Percentiles rank a stretch among this genome's conserved stretches.
phyloP scores from a whole-genome alignment of 352 stramenopile genomes.

The Globisporangium spiculum region DNA sequence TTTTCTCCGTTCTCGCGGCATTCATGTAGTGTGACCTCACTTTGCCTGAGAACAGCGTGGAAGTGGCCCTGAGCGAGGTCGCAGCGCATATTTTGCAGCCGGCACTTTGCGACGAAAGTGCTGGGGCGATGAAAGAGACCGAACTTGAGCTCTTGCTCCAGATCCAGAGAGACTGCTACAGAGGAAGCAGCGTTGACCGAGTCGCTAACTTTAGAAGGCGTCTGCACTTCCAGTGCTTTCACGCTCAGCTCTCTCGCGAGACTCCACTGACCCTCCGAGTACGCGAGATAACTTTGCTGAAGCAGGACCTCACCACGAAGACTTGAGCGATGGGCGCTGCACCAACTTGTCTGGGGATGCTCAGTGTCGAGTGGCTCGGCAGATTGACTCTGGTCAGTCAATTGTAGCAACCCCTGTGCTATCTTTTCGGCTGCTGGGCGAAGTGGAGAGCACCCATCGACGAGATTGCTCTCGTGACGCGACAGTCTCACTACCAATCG shows the following conservation, averaged over 20 bases:
- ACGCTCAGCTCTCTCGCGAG: conserved; percentile 22
- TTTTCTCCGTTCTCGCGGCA: conserved; percentile 33
- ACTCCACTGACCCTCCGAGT: conserved; percentile 34
- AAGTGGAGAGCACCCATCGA: conserved; percentile 20
- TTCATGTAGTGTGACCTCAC: conserved; percentile 36
- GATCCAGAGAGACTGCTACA: conserved; percentile 8
- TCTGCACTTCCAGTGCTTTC: conserved; percentile 22
- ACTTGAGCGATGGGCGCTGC: not conserved
- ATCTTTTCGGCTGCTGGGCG: conserved; percentile 32
- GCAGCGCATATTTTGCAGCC: conserved; percentile 35
- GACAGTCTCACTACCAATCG: conserved; percentile 28
- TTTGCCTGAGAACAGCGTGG: conserved; percentile 25
- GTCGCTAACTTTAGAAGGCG: not conserved
- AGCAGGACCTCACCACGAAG: conserved; percentile 35
- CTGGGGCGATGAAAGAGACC: conserved; percentile 28
- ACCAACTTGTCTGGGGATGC: not conserved
- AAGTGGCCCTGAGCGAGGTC: conserved; percentile 33
- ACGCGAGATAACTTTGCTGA: conserved; percentile 35
- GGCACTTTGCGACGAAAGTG: conserved; percentile 39
- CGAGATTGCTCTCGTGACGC: conserved; percentile 29
- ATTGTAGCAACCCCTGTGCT: conserved; percentile 20
- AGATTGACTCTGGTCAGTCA: conserved; percentile 10
- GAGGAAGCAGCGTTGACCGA: not conserved
- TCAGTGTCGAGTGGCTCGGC: not conserved
- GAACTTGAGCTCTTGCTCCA: conserved; percentile 45